phyloP scores from a whole-genome alignment of 2,329 filamentous ascomycete species.

The Penicillium freii region DNA sequence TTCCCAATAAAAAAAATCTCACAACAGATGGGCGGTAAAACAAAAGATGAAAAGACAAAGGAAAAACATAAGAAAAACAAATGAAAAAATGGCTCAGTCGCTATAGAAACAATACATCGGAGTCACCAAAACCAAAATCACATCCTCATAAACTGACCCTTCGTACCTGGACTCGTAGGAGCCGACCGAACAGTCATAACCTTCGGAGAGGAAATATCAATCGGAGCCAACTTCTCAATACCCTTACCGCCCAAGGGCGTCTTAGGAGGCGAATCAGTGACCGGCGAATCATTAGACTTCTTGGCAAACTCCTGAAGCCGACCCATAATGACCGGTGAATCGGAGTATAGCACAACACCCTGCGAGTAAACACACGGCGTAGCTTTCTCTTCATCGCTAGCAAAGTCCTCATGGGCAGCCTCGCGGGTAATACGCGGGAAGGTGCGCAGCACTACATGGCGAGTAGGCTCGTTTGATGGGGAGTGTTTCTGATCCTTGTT shows the following conservation, averaged over 20 bases:
- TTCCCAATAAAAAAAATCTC: not conserved
- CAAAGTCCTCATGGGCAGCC: conserved; percentile 49
- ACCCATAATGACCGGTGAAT: conserved; percentile 45
- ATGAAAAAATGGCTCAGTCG: not conserved
- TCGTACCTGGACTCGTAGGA: conserved; percentile 19
- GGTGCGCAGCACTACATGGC: conserved; percentile 50
- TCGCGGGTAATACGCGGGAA: conserved; percentile 56
- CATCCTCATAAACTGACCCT: conserved; percentile 10
- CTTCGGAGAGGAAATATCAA: conserved; percentile 2
- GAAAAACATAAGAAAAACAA: not conserved
- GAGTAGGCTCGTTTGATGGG: conserved; percentile 26
- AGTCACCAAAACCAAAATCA: not conserved
- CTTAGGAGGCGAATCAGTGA: conserved; percentile 15
- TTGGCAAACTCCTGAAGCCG: conserved; percentile 42
- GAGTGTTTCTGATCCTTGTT: conserved; percentile 18
- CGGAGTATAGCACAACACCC: conserved; percentile 52
- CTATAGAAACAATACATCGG: not conserved
- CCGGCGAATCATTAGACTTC: conserved; percentile 23
- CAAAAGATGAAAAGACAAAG: not conserved
- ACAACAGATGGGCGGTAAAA: not conserved
- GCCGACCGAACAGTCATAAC: conserved; percentile 18
- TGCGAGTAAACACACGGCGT: conserved; percentile 48
- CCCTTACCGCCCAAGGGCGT: conserved; percentile 2
- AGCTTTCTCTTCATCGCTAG: conserved; percentile 47
- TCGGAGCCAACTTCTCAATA: conserved; percentile 8